A percentile compares a stretch with the other conserved stretches of the same genome.
Evolutionary conservation across 257 asterid genomes (phyloP).

Genomic region (Mitragyna speciosa): DNA sequence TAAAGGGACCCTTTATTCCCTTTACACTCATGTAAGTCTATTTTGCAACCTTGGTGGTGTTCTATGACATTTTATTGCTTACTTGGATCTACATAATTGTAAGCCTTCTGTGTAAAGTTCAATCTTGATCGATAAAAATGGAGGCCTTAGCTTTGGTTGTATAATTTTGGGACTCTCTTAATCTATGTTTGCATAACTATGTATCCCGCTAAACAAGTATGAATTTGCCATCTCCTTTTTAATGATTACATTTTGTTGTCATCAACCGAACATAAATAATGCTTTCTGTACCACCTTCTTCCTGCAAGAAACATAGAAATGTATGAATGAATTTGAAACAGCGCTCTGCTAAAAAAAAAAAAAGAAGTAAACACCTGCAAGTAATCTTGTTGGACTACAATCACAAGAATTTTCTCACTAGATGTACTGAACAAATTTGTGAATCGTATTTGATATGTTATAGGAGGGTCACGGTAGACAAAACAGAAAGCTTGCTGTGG

Average conservation of each 20-base stretch:
- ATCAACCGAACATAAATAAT: too few species aligned
- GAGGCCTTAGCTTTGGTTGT: neutral
- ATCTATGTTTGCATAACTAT: neutral
- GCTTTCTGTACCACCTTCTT: too few species aligned
- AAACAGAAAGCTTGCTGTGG: constrained; percentile 85
- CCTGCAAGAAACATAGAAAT: too few species aligned
- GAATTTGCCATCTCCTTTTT: neutral
- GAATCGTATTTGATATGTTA: neutral
- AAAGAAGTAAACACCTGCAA: neutral
- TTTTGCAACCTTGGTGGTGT: neutral
- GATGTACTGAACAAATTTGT: neutral
- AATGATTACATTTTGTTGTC: neutral
- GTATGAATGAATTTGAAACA: neutral
- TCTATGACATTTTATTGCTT: neutral
- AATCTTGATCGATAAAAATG: neutral
- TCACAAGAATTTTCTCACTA: neutral
- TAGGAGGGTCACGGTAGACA: constrained; percentile 96
- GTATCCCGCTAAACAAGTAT: neutral
- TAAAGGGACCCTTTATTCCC: constrained; percentile 68
- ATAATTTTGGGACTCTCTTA: neutral
- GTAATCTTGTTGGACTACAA: neutral
- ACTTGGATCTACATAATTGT: too few species aligned
- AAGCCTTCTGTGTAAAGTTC: neutral
- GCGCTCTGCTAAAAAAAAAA: neutral
- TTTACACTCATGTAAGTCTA: constrained; percentile 71